Base-by-base conservation (phyloP, 352 stramenopile species). In the Phytophthora fragariae region DNA sequence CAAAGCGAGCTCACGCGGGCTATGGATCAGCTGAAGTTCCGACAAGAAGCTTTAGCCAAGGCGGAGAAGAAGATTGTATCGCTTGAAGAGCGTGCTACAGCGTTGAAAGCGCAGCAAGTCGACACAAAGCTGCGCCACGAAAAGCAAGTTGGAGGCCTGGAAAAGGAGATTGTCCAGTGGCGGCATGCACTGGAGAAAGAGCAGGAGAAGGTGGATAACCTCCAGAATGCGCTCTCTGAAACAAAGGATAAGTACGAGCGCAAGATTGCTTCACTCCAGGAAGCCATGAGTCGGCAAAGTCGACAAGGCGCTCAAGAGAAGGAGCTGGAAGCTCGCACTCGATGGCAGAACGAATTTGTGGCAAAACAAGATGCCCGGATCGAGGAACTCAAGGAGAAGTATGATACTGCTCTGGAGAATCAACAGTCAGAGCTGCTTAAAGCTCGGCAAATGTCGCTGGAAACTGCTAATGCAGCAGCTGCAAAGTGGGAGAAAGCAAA, bases 271-370 rank as follows among this genome's bases (percentile, higher is more conserved):
- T 68, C 76, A 0, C 55, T 92, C 46, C 79, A 91, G 68, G 79
- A 89, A 17, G 63, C 75, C 11, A 67, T 86, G 21, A 75, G 82
- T 17, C 79, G 86, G 14, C 82, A 89, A 31, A 80, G 61, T n/a
- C 80, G 83, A 17, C 82, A 92, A 65, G 79, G 64, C 10, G 68
- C 77, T 0, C 82, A 86, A 53, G 84, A 92, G 54, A 79, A 85
- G 27, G 87, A 92, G 54, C 55, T 91, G 0, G 85, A 94, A 29
- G 82, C 81, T 53, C 82, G 75, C 15, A 87, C 77, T 3, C 73
- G 81, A 2, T 94, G 87, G 87, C 82, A 94, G 37, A 92, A 90
- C 29, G 84, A 92, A 2, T 90, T 92, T 60, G 76, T 83, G 4
- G 74, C 81, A 2, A 87, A 89, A 47, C 87, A 94, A 75, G 87